These are phyloP conservation scores for Aureobasidium sp. DNA, from an alignment of 2,329 filamentous ascomycete genomes.

Conservation along the genomic window DNA sequence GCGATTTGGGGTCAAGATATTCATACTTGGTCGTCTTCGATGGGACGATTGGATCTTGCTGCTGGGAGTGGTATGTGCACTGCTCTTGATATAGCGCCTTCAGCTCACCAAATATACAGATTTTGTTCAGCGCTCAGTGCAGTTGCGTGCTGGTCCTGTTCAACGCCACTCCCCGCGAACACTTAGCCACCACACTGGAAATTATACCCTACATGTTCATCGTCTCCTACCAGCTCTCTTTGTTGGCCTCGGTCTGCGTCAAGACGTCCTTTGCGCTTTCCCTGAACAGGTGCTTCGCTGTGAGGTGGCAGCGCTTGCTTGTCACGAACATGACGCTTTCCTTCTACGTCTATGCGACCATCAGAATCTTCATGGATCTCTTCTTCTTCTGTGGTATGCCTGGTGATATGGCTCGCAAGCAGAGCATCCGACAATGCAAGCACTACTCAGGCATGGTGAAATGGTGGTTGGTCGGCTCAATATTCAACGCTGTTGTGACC, in stretches of 20 bases:
- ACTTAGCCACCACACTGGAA: neutral
- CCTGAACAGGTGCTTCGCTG: constrained; percentile 37
- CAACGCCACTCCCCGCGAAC: neutral
- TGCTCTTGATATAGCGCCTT: neutral
- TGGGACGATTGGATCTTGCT: constrained; percentile 17
- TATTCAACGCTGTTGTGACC: constrained; percentile 33
- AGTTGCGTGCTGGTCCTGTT: constrained; percentile 8
- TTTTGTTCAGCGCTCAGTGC: constrained; percentile 12
- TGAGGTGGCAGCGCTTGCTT: constrained; percentile 31
- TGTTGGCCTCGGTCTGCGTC: constrained; percentile 34
- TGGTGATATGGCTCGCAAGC: constrained; percentile 19
- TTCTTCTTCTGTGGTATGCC: constrained; percentile 30
- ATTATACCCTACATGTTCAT: constrained; percentile 19
- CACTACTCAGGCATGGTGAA: constrained; percentile 17
- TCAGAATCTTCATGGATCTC: constrained; percentile 25
- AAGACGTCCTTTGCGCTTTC: constrained; percentile 42
- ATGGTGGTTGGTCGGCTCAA: constrained; percentile 23
- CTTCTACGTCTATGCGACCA: constrained; percentile 26
- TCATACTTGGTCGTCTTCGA: constrained; percentile 1
- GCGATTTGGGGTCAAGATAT: constrained; percentile 6
- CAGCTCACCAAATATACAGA: neutral
- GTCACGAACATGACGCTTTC: constrained; percentile 25
- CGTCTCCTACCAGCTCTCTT: constrained; percentile 33
- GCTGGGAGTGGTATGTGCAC: constrained; percentile 8
- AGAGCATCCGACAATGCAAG: constrained; percentile 20